phyloP scores from a whole-genome alignment of 2,329 filamentous ascomycete species.

The Sclerotinia spermophila region DNA sequence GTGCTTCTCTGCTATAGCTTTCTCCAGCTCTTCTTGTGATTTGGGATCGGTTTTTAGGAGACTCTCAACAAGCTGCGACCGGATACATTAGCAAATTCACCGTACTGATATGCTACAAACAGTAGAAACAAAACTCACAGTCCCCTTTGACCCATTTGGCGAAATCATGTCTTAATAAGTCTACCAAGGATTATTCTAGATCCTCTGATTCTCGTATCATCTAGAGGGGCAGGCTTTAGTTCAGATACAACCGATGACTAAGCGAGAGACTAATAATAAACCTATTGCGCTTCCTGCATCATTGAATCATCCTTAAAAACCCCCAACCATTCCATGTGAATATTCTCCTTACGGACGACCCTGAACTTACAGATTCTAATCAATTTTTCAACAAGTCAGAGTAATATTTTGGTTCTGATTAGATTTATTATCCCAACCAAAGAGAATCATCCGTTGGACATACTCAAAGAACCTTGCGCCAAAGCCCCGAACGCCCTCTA shows the following conservation, averaged over 20 bases:
- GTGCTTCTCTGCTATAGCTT: slow-evolving; percentile 50
- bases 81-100: slow-evolving; percentile 38
- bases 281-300: neutral
- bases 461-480: neutral
- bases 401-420: neutral
- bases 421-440: neutral
- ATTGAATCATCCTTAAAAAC: slow-evolving; percentile 3
- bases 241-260: slow-evolving; percentile 7
- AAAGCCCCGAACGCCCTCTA: neutral
- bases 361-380: neutral
- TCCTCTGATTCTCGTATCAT: neutral
- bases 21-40: slow-evolving; percentile 52
- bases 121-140: slow-evolving; percentile 9
- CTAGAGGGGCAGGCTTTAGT: neutral
- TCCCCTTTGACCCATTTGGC: slow-evolving; percentile 13
- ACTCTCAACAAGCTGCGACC: slow-evolving; percentile 16
- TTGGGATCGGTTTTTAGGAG: slow-evolving; percentile 51
- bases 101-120: slow-evolving; percentile 25
- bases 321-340: slow-evolving; percentile 7
- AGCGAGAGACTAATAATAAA: neutral
- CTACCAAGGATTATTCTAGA: neutral
- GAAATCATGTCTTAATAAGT: slow-evolving; percentile 10
- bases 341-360: slow-evolving; percentile 8
- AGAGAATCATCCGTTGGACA: neutral
- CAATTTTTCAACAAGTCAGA: neutral